Base-by-base conservation (phyloP, 1,284 basidiomycete genomes). In the Boletus smithii region DNA sequence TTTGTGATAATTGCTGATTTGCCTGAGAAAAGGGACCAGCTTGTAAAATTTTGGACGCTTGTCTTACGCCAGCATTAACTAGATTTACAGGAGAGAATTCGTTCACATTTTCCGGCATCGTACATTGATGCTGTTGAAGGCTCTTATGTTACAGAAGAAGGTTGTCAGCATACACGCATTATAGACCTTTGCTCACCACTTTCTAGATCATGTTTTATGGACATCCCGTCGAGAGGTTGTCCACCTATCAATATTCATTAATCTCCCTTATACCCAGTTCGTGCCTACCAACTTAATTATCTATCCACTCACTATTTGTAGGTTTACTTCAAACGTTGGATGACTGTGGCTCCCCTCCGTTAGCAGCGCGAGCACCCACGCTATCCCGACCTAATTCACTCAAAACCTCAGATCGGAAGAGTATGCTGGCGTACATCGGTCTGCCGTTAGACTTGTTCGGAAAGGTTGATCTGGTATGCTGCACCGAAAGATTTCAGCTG, bases 191-290 rank as follows among this genome's bases (percentile, higher is more conserved):
- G 36, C 47, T 52, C 20, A 57, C 26, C 29, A 11, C 18, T 32
- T 42, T 42, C 23, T 61, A 95, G 91, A 88, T 98, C 53, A 91
- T 99, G 85, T 94, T 99, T 65, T 97, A 84, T 59, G 95, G 95
- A 8, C 94, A 97, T 62, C 95, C 95, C 0, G 95, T 99, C 1
- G 97, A 99, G 68, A 83, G 86, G 49, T 73, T 99, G 26, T 98
- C 95, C 71, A 97, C 94, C 22, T 97, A 93, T 61, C 97, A 99
- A 67, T 99, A 99, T 67, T 95, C 92, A 1, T 77, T 99, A 22
- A 80, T 91, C 42, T 91, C 91, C 0, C 73, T 93, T 11, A 76
- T 92, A 53, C 90, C 91, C 30, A 88, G 87, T 84, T 54, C 39
- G 75, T 62, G 30, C 35, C 11, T 9, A 17, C 6, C 8, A 26